Evolutionary conservation across 2,329 filamentous ascomycete genomes (phyloP).

Genomic region (Xylaria sp.): DNA sequence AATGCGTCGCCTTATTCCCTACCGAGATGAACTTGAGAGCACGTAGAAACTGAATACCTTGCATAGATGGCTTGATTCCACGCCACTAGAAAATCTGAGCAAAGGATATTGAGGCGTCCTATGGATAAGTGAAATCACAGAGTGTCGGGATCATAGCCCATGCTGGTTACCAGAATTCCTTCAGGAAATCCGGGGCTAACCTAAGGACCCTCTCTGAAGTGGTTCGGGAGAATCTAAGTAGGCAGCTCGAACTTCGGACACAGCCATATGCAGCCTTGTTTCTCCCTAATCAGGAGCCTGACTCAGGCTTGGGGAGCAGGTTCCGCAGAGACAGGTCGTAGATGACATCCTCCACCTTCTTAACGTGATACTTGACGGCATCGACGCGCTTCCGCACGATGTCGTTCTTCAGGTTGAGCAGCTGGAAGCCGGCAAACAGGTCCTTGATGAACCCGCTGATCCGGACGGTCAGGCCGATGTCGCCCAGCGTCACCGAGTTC

Average conservation of each 20-base stretch:
- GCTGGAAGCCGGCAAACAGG: constrained; percentile 92
- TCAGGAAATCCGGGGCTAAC: too few relatives aligned
- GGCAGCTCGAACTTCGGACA: not conserved
- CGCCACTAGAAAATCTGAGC: too few relatives aligned
- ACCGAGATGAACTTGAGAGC: too few relatives aligned
- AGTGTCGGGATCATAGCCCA: too few relatives aligned
- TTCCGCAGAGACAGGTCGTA: constrained; percentile 92
- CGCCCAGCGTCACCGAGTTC: constrained; percentile 90
- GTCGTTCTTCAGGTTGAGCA: constrained; percentile 97
- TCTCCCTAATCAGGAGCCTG: constrained; percentile 11
- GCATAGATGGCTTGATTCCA: too few relatives aligned
- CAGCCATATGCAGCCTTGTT: too few relatives aligned
- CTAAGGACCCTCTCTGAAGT: too few relatives aligned
- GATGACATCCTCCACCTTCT: constrained; percentile 97
- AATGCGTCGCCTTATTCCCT: too few relatives aligned
- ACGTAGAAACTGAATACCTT: too few relatives aligned
- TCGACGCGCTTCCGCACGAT: constrained; percentile 84
- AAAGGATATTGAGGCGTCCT: too few relatives aligned
- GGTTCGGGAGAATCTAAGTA: not conserved
- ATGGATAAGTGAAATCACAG: too few relatives aligned
- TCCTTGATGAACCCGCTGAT: constrained; percentile 95
- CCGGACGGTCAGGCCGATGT: constrained; percentile 81
- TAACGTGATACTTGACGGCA: constrained; percentile 95
- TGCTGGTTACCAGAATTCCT: too few relatives aligned
- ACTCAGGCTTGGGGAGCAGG: constrained; percentile 60